Base-by-base conservation (phyloP, 257 asterid species). In the Datura wrightii region DNA sequence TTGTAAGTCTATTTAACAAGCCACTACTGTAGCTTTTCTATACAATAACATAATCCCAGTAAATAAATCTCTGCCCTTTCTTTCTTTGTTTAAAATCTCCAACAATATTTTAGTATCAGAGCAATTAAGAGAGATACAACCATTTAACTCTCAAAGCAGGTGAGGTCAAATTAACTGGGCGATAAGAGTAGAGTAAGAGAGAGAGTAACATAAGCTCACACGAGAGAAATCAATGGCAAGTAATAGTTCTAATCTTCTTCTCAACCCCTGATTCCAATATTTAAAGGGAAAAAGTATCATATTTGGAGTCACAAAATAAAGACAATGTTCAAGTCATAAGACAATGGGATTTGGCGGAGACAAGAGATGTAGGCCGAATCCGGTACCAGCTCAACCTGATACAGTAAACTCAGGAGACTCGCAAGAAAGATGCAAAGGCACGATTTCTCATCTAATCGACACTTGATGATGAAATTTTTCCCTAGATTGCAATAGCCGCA, bases 361-460 rank as follows among this genome's bases (percentile, higher is more conserved):
- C n/a, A n/a, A n/a, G n/a, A n/a, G 5, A 48, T 8, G 4, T 5
- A 11, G 8, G 3, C 13, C 16, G 14, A 42, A 79, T 6, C 15
- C 5, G 1, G 11, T 14, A 1, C 8, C 7, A 1, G 82, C 18
- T 34, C 58, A 18, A 48, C 53, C 4, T 52, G 50, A n/a, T n/a
- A 14, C 42, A 79, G 10, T 7, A 5, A 11, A 16, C 59, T 18
- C 5, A 39, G 19, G 55, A 83, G 37, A 66, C 24, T 5, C 10
- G 1, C 5, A 78, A 78, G 52, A 76, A 76, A 79, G 15, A 84
- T 36, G 53, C 37, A 0, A 78, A 84, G 18, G 66, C 84, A 24
- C 14, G 79, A 1, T 79, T 84, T 54, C 65, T 63, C 59, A 79
- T 62, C 24, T 58, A 79, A n/a, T 54, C 52, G 31, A 37, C 39